phyloP scores from a whole-genome alignment of 345 rosid genomes.

The Draba incana region DNA sequence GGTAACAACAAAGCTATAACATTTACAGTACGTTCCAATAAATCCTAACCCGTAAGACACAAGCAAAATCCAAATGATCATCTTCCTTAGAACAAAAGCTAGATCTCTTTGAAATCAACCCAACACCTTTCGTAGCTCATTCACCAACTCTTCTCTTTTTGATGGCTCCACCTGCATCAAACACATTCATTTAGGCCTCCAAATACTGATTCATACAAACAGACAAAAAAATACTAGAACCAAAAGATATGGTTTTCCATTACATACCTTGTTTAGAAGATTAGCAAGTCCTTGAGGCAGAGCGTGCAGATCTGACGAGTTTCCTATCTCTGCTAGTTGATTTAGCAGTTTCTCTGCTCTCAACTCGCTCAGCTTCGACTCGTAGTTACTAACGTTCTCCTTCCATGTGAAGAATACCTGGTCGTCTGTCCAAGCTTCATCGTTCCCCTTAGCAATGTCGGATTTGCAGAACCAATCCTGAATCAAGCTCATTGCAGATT shows the following conservation, averaged over 20 bases:
- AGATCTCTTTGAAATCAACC: slow-evolving; percentile 35
- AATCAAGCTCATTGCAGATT: slow-evolving; percentile 65
- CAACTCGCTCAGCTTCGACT: slow-evolving; percentile 66
- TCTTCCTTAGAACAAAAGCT: slow-evolving; percentile 23
- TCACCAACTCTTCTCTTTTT: slow-evolving; percentile 50
- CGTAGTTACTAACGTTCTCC: slow-evolving; percentile 58
- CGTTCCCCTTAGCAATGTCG: slow-evolving; percentile 51
- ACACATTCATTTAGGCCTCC: slow-evolving; percentile 32
- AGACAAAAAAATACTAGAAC: not conserved
- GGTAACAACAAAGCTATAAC: no score
- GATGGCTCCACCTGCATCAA: slow-evolving; percentile 85
- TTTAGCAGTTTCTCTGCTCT: slow-evolving; percentile 72
- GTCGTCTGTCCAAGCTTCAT: slow-evolving; percentile 77
- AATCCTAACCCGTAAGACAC: no score
- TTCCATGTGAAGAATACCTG: slow-evolving; percentile 89
- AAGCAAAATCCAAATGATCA: not conserved
- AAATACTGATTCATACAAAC: slow-evolving; percentile 8
- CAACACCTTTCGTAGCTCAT: slow-evolving; percentile 64
- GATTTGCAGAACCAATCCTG: slow-evolving; percentile 85
- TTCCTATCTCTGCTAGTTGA: slow-evolving; percentile 68
- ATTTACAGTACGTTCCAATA: no score
- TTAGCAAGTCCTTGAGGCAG: slow-evolving; percentile 87
- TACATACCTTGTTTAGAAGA: slow-evolving; percentile 80
- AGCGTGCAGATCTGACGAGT: slow-evolving; percentile 76
- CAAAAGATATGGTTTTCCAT: not conserved